Evolutionary conservation across 164 flowering plant species (phyloP).

Genomic region (Nelumbo lutea): DNA sequence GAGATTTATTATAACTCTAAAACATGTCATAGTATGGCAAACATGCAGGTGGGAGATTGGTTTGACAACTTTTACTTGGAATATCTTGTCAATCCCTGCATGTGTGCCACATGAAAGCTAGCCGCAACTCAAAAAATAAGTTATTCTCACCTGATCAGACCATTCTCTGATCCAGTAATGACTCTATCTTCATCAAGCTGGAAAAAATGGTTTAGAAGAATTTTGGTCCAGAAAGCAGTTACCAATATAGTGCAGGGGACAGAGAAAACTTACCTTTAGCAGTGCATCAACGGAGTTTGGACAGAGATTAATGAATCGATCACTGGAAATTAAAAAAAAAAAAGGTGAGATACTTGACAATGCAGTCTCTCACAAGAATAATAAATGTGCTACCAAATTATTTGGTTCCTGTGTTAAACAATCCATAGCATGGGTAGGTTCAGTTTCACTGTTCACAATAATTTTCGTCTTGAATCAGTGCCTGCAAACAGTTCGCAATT

Average conservation of each 20-base stretch:
- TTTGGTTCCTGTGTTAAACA: not conserved
- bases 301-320: conserved; percentile 70
- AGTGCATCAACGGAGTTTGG: conserved; percentile 79
- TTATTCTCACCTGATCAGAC: conserved; percentile 72
- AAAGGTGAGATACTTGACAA: not conserved
- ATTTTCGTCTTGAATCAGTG: not conserved
- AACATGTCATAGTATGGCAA: not conserved
- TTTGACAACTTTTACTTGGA: not conserved
- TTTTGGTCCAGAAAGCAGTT: not conserved
- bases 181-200: conserved; percentile 93
- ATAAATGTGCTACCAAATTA: not conserved
- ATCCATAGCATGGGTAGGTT: not conserved
- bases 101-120: not conserved
- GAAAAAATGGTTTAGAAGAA: not conserved
- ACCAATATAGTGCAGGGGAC: not conserved
- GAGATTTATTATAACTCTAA: no score
- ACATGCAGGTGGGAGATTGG: not conserved
- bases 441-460: not conserved
- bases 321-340: conserved; percentile 45
- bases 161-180: conserved; percentile 84
- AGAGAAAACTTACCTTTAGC: conserved; percentile 53
- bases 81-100: not conserved
- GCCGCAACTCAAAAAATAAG: not conserved
- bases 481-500: no score
- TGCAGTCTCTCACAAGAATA: not conserved